Evolutionary conservation across 176 grass and related monocot genomes (phyloP).

Genomic region (Oryza officinalis): DNA sequence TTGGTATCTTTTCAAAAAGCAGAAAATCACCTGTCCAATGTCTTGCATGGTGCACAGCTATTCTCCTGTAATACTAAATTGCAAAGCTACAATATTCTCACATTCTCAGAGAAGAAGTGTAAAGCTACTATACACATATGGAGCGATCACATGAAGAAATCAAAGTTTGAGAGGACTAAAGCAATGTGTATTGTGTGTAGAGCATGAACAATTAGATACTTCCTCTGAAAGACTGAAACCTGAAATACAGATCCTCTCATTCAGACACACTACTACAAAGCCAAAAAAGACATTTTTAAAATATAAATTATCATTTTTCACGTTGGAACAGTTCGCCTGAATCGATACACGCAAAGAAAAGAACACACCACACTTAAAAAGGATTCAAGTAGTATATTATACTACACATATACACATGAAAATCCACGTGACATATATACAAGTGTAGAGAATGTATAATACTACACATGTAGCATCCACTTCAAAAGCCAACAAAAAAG

Average conservation of each 20-base stretch:
- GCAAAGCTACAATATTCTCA: background rate
- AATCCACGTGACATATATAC: background rate
- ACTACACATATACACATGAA: background rate
- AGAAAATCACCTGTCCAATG: background rate
- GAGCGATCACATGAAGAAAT: background rate
- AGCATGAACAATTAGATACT: background rate
- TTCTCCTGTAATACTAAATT: background rate
- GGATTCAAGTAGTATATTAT: background rate
- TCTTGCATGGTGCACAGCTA: background rate
- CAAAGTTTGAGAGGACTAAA: background rate
- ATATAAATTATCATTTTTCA: background rate
- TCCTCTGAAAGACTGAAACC: too few species aligned
- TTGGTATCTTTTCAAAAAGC: background rate
- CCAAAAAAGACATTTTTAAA: background rate
- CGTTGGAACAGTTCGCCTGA: background rate
- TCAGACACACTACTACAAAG: background rate
- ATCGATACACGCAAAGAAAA: constrained; percentile 18
- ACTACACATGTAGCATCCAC: too few species aligned
- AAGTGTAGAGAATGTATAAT: background rate
- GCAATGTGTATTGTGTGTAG: background rate
- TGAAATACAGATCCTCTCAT: background rate
- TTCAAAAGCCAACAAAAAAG: background rate
- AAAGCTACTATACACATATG: background rate
- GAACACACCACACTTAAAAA: background rate
- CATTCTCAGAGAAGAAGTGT: background rate